Evolutionary conservation across 495 filamentous ascomycete species (phyloP).

Genomic region (Pseudevernia furfuracea): DNA sequence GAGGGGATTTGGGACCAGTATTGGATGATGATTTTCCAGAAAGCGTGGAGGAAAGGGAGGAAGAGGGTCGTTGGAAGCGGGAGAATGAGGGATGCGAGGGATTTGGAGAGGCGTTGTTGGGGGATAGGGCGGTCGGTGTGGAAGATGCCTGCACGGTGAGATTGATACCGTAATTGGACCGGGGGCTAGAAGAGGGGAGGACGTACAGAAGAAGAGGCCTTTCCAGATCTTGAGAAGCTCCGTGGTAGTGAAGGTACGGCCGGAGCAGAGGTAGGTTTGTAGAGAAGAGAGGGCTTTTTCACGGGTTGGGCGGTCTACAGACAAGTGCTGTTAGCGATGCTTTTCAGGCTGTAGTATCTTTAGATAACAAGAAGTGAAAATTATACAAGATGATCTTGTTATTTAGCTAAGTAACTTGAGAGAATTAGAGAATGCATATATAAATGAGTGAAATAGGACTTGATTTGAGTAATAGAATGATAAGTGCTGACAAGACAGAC

Average conservation of each 20-base stretch:
- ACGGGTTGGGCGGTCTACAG: conserved; percentile 68
- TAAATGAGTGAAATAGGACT: background rate
- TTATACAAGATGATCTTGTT: background rate
- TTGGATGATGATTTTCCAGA: conserved; percentile 80
- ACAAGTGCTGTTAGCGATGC: conserved; percentile 1
- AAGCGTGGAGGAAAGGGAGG: conserved; percentile 62
- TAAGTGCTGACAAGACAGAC: background rate
- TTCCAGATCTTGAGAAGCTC: conserved; percentile 94
- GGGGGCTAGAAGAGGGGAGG: background rate
- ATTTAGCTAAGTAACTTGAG: background rate
- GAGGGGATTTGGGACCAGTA: conserved; percentile 81
- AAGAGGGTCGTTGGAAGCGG: conserved; percentile 54
- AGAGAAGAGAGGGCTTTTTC: conserved; percentile 75
- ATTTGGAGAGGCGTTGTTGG: conserved; percentile 73
- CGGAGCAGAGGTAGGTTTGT: conserved; percentile 64
- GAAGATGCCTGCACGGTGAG: conserved; percentile 55
- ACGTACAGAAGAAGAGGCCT: conserved; percentile 83
- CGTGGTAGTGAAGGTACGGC: conserved; percentile 57
- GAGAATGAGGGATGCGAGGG: conserved; percentile 72
- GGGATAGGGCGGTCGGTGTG: conserved; percentile 83
- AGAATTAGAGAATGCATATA: background rate
- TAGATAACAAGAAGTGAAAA: background rate
- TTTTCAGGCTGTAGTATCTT: background rate
- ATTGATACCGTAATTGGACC: background rate
- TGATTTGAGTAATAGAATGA: background rate